Conservation (phyloP, 495 filamentous ascomycete species). For the Bryoglossum gracile region DNA sequence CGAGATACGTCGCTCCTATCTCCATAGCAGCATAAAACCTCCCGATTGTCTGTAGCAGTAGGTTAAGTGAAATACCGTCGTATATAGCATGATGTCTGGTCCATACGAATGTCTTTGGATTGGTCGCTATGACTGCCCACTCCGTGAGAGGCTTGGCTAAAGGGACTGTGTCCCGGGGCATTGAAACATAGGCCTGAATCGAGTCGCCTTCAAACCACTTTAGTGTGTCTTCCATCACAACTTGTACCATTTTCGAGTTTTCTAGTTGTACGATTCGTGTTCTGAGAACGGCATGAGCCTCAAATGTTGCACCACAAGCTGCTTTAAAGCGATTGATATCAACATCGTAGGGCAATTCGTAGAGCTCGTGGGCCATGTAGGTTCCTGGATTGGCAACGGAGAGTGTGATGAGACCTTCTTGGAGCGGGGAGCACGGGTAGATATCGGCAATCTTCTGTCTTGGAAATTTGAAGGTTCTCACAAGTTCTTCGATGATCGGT, state of each 20-base stretch:
- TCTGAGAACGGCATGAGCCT: not conserved
- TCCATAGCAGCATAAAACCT: too few species aligned
- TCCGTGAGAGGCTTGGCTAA: not conserved
- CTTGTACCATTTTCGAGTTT: too few species aligned
- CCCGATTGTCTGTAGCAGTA: too few species aligned
- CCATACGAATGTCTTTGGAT: too few species aligned
- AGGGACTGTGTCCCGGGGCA: too few species aligned
- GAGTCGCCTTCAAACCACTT: too few species aligned
- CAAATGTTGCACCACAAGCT: not conserved
- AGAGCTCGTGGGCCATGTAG: not conserved
- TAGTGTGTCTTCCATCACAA: too few species aligned
- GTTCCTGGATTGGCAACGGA: not conserved
- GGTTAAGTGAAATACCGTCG: too few species aligned
- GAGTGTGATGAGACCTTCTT: not conserved
- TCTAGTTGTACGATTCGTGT: not conserved
- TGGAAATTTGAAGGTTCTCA: not conserved
- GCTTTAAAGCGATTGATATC: not conserved
- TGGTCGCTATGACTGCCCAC: too few species aligned
- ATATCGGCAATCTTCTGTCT: not conserved
- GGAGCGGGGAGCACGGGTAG: not conserved
- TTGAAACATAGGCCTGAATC: not conserved
- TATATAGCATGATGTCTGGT: not conserved
- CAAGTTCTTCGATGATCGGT: not conserved
- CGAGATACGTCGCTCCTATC: too few species aligned
- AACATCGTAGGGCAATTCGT: not conserved